Percentiles rank a stretch among this genome's conserved stretches.
Conservation (phyloP, 371 early-diverging fungal species). For the Circinella umbellata region DNA sequence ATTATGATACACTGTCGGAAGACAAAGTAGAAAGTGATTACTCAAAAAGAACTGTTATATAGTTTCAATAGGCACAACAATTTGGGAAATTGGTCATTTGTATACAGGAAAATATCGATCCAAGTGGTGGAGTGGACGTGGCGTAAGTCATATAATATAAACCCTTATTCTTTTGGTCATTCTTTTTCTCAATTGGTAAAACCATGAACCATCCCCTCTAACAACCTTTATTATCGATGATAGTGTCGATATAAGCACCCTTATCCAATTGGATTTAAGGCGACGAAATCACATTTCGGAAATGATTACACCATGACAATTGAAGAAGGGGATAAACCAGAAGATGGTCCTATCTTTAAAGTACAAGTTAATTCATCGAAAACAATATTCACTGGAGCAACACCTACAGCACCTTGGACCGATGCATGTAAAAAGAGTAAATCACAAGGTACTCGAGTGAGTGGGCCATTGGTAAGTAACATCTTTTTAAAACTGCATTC, state of each 20-base stretch:
- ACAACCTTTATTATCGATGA: too few species aligned
- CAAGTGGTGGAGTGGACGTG: slow-evolving; percentile 51
- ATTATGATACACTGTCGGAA: neutral
- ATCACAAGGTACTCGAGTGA: slow-evolving; percentile 51
- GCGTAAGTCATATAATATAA: slow-evolving; percentile 26
- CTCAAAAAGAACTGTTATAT: neutral
- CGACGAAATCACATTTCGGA: slow-evolving; percentile 59
- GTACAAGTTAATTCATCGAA: slow-evolving; percentile 36
- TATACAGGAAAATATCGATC: slow-evolving; percentile 38
- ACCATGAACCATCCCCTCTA: too few species aligned
- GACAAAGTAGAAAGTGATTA: too few species aligned
- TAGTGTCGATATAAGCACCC: slow-evolving; percentile 62
- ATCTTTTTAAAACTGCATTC: neutral
- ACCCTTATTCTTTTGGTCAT: too few species aligned
- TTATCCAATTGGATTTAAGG: slow-evolving; percentile 61
- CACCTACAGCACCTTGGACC: slow-evolving; percentile 66
- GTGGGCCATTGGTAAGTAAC: slow-evolving; percentile 51
- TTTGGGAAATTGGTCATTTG: slow-evolving; percentile 43
- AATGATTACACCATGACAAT: slow-evolving; percentile 61
- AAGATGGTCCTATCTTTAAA: slow-evolving; percentile 48
- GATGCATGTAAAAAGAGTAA: slow-evolving; percentile 55
- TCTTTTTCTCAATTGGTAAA: too few species aligned
- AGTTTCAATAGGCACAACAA: slow-evolving; percentile 50
- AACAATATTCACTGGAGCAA: slow-evolving; percentile 46
- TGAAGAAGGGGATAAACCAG: slow-evolving; percentile 26